Base-by-base conservation (phyloP, 306 rosid species). In the Begonia fuchsioides region DNA sequence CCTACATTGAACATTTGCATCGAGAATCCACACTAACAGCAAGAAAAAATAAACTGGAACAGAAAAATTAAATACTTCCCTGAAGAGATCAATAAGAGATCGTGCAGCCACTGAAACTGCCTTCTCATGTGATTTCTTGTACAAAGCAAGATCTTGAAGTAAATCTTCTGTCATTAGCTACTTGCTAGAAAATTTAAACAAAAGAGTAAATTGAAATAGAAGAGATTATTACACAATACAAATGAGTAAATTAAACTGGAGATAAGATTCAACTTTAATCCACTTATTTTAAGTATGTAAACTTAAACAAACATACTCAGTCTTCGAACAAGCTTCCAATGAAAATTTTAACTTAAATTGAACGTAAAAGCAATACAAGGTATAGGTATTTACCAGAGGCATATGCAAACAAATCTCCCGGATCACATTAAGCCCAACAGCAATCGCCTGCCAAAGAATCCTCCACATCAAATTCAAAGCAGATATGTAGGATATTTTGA, bases 111-210 rank as follows among this genome's bases (percentile, higher is more conserved):
- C 39, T 57, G 97, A 88, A 64, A 88, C 76, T 57, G 83, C 83
- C 72, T 88, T 88, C 74, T 84, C 93, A 68, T 75, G 97, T 11
- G 95, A 78, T 54, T 88, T 88, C 86, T 88, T 88, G 64, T 88
- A 83, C 35, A 88, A 59, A 5, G 77, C 95, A 78, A 88, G 97
- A 66, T 83, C 97, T 81, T 81, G 95, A 60, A 88, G 77, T 64
- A 78, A 69, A 47, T 88, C 95, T 67, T 83, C 95, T 11, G 79
- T 78, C 97, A 88, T 88, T 60, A 88, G 65, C 95, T 83, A 56
- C 55, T 64, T 61, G 39, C 75, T 67, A 50, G 62, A 63, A 50
- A 43, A 58, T 60, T 20, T 67, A 52, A 46, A 51, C 35, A 26
- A 0, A 26, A 26, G 35, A 4, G 35, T 26, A 5, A 26, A 26